Evolutionary conservation across 371 early-diverging fungal species (phyloP).

Genomic region (Apophysomyces ossiformis): DNA sequence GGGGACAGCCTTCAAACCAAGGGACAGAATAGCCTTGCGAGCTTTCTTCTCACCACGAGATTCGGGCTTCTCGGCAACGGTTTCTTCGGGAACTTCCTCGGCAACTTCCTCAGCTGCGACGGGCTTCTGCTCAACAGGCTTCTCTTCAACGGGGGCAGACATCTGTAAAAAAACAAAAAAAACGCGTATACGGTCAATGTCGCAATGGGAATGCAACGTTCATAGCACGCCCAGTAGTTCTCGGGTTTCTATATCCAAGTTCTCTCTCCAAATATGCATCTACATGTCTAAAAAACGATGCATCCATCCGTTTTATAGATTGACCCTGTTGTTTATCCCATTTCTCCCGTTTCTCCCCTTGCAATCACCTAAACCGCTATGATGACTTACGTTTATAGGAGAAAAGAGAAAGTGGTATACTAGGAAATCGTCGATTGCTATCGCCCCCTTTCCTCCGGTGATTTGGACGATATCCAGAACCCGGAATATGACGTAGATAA

Average conservation of each 20-base stretch:
- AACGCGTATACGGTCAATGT: not conserved
- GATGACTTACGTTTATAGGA: conserved; percentile 13
- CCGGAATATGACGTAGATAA: too few relatives aligned
- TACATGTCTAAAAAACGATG: conserved; percentile 3
- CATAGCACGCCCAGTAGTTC: not conserved
- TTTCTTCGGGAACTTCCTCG: conserved; percentile 29
- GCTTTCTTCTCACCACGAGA: conserved; percentile 94
- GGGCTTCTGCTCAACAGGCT: conserved; percentile 33
- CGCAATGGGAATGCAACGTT: not conserved
- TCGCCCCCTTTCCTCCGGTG: not conserved
- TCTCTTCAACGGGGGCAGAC: conserved; percentile 39
- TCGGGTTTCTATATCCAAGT: conserved; percentile 3
- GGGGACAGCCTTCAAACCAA: conserved; percentile 87
- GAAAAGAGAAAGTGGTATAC: conserved; percentile 14
- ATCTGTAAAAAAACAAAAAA: conserved; percentile 16
- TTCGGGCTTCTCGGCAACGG: conserved; percentile 56
- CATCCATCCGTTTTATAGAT: conserved; percentile 21
- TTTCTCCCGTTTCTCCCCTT: conserved; percentile 4
- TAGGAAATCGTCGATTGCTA: not conserved
- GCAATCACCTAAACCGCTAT: not conserved
- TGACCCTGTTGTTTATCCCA: conserved; percentile 15
- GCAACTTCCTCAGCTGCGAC: conserved; percentile 25
- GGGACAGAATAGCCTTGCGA: conserved; percentile 92
- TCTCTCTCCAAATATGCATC: too few relatives aligned
- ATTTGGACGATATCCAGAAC: not conserved